phyloP scores from a whole-genome alignment of 148 eudicot species.

The Pouteria glomerata region DNA sequence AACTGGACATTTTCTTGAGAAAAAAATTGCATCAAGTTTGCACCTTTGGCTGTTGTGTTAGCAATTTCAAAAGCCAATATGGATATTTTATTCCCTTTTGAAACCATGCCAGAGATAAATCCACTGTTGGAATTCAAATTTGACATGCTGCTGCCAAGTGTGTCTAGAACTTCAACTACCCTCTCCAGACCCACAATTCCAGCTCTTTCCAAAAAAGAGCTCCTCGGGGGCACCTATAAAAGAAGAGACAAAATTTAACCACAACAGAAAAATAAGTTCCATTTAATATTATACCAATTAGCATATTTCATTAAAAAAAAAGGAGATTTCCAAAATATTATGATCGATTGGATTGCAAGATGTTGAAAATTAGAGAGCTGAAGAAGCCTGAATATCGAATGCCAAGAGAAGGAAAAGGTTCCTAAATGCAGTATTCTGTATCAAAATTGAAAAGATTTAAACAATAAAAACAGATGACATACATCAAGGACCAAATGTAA shows the following conservation, averaged over 20 bases:
- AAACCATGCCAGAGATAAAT: constrained; percentile 57
- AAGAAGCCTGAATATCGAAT: neutral
- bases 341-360: neutral
- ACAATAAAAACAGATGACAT: neutral
- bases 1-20: constrained; percentile 57
- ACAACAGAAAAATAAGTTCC: constrained; percentile 4
- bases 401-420: constrained; percentile 5
- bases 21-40: constrained; percentile 65
- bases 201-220: constrained; percentile 81
- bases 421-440: neutral
- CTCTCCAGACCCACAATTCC: constrained; percentile 72
- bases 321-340: neutral
- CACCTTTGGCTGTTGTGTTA: constrained; percentile 74
- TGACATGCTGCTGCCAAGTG: constrained; percentile 84
- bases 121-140: constrained; percentile 68
- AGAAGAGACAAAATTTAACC: constrained; percentile 3
- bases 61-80: constrained; percentile 95
- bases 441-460: neutral
- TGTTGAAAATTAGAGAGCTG: neutral
- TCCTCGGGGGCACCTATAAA: constrained; percentile 46
- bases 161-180: constrained; percentile 85
- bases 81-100: constrained; percentile 65
- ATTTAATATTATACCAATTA: too few species aligned
- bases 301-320: too few species aligned
- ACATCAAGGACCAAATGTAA: neutral